Base-by-base conservation (phyloP, 495 filamentous ascomycete genomes). In the Neurospora sp. region DNA sequence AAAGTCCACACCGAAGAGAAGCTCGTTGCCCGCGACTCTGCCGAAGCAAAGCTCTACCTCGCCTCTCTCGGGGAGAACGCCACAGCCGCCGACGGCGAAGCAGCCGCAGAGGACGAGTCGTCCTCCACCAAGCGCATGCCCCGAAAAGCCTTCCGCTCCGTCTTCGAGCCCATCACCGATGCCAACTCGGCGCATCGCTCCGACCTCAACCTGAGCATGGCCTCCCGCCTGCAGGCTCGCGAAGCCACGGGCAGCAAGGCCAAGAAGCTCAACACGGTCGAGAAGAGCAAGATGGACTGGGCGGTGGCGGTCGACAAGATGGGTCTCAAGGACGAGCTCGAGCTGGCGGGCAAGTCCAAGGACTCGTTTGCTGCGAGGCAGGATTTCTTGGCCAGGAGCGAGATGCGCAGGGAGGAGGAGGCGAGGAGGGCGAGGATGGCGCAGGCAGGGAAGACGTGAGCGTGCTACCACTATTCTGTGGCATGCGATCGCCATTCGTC, bases 221-320 rank as follows among this genome's bases (percentile, higher is more conserved):
- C 78, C 17, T 77, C 78, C 68, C 78, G 83, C 53, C 53, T 85
- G 38, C 74, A 78, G 69, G 74, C 82, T 22, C 79, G 83, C 27
- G 84, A 86, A 74, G 70, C 74, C 53, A 76, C 79, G 10, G 77
- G 77, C n/a, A 75, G 85, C 5, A 87, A 87, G 72, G 91, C 92
- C 68, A 89, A 91, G 78, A 98, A 98, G 78, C 87, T 98, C 78
- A 98, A 97, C 79, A 97, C 94, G 1, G 91, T 99, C 31, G 94
- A 98, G 83, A 99, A 99, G 84, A 94, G 92, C 42, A 86, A 92
- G 69, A 86, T 97, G 83, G 96, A 99, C 79, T 99, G 96, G 96
- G 93, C 93, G 4, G 91, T 91, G 59, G 97, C 93, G 77, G 96
- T 98, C 68, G 94, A 98, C 78, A 86, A 93, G 72, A 92, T 94